Conservation (phyloP, 1,139 yeast species). For the Kodamaea alishanica region DNA sequence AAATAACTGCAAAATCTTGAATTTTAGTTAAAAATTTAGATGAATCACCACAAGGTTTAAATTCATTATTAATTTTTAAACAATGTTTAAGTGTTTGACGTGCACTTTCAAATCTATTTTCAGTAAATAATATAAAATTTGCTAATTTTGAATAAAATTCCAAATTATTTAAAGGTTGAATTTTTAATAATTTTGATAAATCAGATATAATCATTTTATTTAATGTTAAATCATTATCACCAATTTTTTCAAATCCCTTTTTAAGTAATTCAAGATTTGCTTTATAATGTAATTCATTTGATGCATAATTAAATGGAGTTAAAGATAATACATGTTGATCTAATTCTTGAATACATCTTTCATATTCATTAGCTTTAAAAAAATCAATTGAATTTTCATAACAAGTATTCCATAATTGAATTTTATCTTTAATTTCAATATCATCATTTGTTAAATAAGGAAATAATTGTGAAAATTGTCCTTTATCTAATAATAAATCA, state of each 20-base stretch:
- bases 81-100: conserved; percentile 54
- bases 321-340: conserved; percentile 21
- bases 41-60: conserved; percentile 46
- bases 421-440: conserved; percentile 7
- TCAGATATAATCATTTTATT: conserved; percentile 24
- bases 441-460: conserved; percentile 4
- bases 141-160: conserved; percentile 32
- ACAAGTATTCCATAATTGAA: conserved; percentile 16
- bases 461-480: conserved; percentile 27
- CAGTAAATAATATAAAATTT: conserved; percentile 46
- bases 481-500: conserved; percentile 45
- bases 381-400: conserved; percentile 17
- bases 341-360: conserved; percentile 19
- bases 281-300: conserved; percentile 22
- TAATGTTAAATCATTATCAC: conserved; percentile 7
- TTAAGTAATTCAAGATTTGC: conserved; percentile 14
- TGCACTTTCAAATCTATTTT: conserved; percentile 50
- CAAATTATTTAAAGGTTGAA: conserved; percentile 32
- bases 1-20: conserved; percentile 29
- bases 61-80: conserved; percentile 67
- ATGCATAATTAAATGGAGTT: conserved; percentile 21
- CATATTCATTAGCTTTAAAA: conserved; percentile 16
- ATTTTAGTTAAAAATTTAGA: conserved; percentile 44
- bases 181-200: conserved; percentile 25
- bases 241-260: conserved; percentile 11